Conservation (phyloP, 1,139 yeast genomes). For the Candida sanyaensis region DNA sequence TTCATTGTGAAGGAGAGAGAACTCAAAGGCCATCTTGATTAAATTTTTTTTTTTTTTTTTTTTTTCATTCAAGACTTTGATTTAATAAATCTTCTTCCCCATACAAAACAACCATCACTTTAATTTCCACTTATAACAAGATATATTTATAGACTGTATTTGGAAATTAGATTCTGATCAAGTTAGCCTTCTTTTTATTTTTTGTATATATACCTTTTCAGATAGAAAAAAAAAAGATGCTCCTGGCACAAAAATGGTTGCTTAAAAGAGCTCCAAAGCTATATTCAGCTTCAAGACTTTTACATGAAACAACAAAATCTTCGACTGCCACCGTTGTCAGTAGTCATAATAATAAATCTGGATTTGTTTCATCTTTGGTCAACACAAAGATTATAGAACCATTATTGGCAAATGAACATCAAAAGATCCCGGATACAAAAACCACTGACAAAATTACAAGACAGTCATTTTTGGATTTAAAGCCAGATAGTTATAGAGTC, state of each 20-base stretch:
- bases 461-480: conserved; percentile 6
- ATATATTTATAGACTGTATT: too few relatives aligned
- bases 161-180: too few relatives aligned
- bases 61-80: not conserved
- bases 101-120: not conserved
- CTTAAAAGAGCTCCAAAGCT: not conserved
- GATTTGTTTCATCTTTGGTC: not conserved
- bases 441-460: conserved; percentile 2
- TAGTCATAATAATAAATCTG: not conserved
- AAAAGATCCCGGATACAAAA: not conserved
- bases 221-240: not conserved
- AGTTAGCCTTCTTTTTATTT: too few relatives aligned
- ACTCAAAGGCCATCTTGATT: not conserved
- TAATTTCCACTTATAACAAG: too few relatives aligned
- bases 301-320: not conserved
- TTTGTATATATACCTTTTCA: not conserved
- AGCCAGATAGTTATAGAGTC: conserved; percentile 2
- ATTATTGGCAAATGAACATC: not conserved
- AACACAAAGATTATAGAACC: not conserved
- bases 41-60: not conserved
- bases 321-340: not conserved
- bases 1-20: too few relatives aligned
- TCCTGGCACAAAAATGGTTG: not conserved
- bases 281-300: not conserved
- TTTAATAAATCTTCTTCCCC: not conserved